These are phyloP conservation scores for Monosporascus sp. DNA, from an alignment of 2,329 filamentous ascomycete species.

Conservation along the genomic window DNA sequence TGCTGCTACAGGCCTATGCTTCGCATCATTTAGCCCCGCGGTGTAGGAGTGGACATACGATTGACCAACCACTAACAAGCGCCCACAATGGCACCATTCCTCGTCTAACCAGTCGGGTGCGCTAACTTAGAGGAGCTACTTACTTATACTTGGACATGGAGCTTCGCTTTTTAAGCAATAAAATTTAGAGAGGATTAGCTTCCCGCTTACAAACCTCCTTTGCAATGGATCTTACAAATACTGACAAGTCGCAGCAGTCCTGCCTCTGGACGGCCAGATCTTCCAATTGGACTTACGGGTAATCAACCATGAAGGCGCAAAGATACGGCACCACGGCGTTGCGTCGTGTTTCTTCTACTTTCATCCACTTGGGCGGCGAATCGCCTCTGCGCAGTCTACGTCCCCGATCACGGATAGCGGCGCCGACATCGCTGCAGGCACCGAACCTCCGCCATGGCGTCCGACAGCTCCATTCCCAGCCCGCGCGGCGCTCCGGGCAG, in stretches of 20 bases:
- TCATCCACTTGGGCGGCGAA: constrained; percentile 5
- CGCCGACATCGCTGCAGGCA: background rate
- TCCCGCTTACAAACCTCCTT: background rate
- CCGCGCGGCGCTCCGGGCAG: constrained; percentile 15
- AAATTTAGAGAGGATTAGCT: background rate
- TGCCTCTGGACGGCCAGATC: background rate
- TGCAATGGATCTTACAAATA: background rate
- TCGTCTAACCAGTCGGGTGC: background rate
- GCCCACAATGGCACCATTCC: background rate
- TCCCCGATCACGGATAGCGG: background rate
- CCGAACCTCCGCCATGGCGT: constrained; percentile 6
- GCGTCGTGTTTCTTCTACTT: constrained; percentile 17
- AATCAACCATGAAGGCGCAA: constrained; percentile 18
- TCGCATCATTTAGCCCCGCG: too few relatives aligned
- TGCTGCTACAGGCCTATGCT: too few relatives aligned
- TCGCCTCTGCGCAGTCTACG: too few relatives aligned
- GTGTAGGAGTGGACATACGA: too few relatives aligned
- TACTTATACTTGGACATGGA: background rate
- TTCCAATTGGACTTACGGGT: background rate
- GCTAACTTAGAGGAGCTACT: background rate
- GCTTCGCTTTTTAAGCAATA: background rate
- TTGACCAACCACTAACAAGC: background rate
- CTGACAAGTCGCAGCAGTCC: background rate
- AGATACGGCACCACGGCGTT: constrained; percentile 15
- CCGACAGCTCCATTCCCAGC: constrained; percentile 20